Conservation (phyloP, 495 filamentous ascomycete genomes). For the Aspergillus avenaceus region DNA sequence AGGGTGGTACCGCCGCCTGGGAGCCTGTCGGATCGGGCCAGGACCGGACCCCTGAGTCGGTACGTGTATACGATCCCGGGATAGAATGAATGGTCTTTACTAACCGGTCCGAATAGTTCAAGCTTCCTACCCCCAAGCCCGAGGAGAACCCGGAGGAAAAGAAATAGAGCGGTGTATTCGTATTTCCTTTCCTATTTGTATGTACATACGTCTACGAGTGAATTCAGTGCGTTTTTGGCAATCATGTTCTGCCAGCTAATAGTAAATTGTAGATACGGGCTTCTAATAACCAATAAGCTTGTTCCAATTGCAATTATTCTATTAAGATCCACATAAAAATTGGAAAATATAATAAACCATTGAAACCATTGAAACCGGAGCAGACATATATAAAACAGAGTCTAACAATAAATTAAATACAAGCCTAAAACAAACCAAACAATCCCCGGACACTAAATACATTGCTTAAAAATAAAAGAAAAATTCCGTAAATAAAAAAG, state of each 20-base stretch:
- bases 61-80: conserved; percentile 21
- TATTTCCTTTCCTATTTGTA: conserved; percentile 35
- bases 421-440: too few relatives aligned
- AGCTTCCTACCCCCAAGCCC: conserved; percentile 90
- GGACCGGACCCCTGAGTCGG: conserved; percentile 75
- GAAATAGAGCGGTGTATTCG: conserved; percentile 65
- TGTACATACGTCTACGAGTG: conserved; percentile 43
- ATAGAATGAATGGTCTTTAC: conserved; percentile 1
- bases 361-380: too few relatives aligned
- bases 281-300: too few relatives aligned
- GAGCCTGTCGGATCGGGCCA: conserved; percentile 85
- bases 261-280: too few relatives aligned
- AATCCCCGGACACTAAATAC: too few relatives aligned
- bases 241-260: conserved; percentile 10
- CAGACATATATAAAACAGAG: too few relatives aligned
- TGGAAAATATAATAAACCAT: too few relatives aligned
- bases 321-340: too few relatives aligned
- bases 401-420: too few relatives aligned
- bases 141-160: conserved; percentile 90
- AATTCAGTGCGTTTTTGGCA: conserved; percentile 18
- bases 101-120: conserved; percentile 52
- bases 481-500: too few relatives aligned
- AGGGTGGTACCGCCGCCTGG: conserved; percentile 70
- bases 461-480: too few relatives aligned
- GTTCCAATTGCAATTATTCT: too few relatives aligned